A percentile compares a stretch with the other conserved stretches of the same genome.
These are phyloP conservation scores for Pseudopediastrum boryanum DNA, from an alignment of 139 green algal genomes.

Conservation along the genomic window DNA sequence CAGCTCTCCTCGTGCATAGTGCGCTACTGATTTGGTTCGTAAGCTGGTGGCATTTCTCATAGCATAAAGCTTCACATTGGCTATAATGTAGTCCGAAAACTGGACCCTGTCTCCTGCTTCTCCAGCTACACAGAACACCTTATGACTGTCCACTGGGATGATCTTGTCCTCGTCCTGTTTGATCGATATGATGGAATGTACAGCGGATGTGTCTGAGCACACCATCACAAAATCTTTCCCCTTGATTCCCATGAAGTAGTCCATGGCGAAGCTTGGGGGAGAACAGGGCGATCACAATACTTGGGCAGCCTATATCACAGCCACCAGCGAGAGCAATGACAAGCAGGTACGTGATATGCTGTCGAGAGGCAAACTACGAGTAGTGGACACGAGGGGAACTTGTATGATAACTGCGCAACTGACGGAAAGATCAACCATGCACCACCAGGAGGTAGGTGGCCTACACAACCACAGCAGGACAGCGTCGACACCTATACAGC, in stretches of 20 bases:
- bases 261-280: slow-evolving; percentile 48
- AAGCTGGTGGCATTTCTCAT: slow-evolving; percentile 84
- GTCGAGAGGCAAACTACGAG: too few relatives aligned
- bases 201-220: slow-evolving; percentile 86
- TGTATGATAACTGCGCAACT: too few relatives aligned
- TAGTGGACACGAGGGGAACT: too few relatives aligned
- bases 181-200: slow-evolving; percentile 94
- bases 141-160: slow-evolving; percentile 83
- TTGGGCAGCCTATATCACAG: too few relatives aligned
- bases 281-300: too few relatives aligned
- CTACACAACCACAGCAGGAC: too few relatives aligned
- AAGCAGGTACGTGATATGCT: too few relatives aligned
- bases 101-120: slow-evolving; percentile 92
- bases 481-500: too few relatives aligned
- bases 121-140: slow-evolving; percentile 89
- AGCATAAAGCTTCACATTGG: slow-evolving; percentile 93
- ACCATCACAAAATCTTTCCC: slow-evolving; percentile 96
- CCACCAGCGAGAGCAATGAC: too few relatives aligned
- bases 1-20: slow-evolving; percentile 93
- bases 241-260: slow-evolving; percentile 70
- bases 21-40: slow-evolving; percentile 88
- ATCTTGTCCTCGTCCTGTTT: slow-evolving; percentile 98
- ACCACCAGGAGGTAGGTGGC: too few relatives aligned
- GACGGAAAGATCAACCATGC: too few relatives aligned
- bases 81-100: slow-evolving; percentile 88